Evolutionary conservation across 129 eudicot genomes (phyloP).

Genomic region (Lactuca sativa): DNA sequence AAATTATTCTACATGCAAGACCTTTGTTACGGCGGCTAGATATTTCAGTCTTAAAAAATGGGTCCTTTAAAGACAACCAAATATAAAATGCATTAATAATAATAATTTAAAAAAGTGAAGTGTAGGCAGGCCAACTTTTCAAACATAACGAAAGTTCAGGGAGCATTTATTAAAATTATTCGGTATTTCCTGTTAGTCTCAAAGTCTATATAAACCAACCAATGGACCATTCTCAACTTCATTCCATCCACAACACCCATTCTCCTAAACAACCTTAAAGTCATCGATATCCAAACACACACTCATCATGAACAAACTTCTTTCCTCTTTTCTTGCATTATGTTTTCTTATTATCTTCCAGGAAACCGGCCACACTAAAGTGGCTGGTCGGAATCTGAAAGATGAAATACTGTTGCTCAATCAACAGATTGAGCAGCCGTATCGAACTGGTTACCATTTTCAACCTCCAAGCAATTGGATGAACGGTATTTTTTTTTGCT

Average conservation of each 20-base stretch:
- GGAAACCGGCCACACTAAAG: background rate
- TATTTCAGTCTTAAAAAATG: constrained; percentile 23
- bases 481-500: constrained; percentile 38
- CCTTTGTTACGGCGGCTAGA: constrained; percentile 19
- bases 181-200: constrained; percentile 23
- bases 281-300: background rate
- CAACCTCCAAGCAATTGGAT: constrained; percentile 86
- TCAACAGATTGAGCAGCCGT: constrained; percentile 39
- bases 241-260: constrained; percentile 10
- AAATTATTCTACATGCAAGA: background rate
- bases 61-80: constrained; percentile 14
- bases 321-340: constrained; percentile 22
- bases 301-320: constrained; percentile 7
- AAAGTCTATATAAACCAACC: constrained; percentile 33
- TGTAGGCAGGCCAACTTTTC: background rate
- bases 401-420: constrained; percentile 5
- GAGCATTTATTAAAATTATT: constrained; percentile 2
- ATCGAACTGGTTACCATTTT: constrained; percentile 68
- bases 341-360: constrained; percentile 10
- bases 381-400: constrained; percentile 18
- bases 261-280: constrained; percentile 25
- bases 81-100: constrained; percentile 9
- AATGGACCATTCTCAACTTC: constrained; percentile 21
- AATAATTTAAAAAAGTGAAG: constrained; percentile 3
- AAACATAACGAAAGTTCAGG: constrained; percentile 9